Conservation (phyloP, 1,284 basidiomycete species). For the Pyrrhoderma lamaoense region DNA sequence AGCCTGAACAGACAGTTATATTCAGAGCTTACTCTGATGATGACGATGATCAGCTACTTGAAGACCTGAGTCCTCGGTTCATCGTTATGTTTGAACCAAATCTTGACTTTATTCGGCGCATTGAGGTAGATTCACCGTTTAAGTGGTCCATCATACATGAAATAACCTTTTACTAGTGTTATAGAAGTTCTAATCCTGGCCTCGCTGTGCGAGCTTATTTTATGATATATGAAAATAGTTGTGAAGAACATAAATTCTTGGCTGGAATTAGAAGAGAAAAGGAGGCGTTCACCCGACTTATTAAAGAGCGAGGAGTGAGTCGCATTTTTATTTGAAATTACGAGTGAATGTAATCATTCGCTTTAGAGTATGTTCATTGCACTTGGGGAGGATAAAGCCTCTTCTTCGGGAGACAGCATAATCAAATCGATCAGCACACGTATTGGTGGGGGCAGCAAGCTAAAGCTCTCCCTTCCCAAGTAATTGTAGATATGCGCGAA, state of each 20-base stretch:
- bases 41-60: constrained; percentile 82
- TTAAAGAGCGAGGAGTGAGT: constrained; percentile 85
- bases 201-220: constrained; percentile 90
- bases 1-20: constrained; percentile 76
- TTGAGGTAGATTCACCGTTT: constrained; percentile 59
- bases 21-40: constrained; percentile 90
- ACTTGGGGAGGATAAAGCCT: constrained; percentile 61
- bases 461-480: constrained; percentile 62
- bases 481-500: constrained; percentile 96
- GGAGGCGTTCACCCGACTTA: constrained; percentile 89
- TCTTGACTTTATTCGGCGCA: constrained; percentile 84
- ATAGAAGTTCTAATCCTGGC: constrained; percentile 74
- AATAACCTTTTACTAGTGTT: constrained; percentile 50
- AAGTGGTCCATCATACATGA: not conserved
- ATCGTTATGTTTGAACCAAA: constrained; percentile 95
- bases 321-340: not conserved
- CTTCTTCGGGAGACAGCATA: constrained; percentile 47
- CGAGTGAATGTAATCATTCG: not conserved
- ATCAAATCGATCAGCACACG: constrained; percentile 86
- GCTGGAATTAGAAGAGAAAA: constrained; percentile 87
- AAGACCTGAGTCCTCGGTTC: constrained; percentile 86
- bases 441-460: constrained; percentile 80
- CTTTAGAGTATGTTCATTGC: constrained; percentile 84
- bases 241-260: constrained; percentile 94
- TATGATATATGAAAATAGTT: constrained; percentile 87